Conservation (phyloP, 768 basidiomycete genomes). For the Hypholoma fasciculare region DNA sequence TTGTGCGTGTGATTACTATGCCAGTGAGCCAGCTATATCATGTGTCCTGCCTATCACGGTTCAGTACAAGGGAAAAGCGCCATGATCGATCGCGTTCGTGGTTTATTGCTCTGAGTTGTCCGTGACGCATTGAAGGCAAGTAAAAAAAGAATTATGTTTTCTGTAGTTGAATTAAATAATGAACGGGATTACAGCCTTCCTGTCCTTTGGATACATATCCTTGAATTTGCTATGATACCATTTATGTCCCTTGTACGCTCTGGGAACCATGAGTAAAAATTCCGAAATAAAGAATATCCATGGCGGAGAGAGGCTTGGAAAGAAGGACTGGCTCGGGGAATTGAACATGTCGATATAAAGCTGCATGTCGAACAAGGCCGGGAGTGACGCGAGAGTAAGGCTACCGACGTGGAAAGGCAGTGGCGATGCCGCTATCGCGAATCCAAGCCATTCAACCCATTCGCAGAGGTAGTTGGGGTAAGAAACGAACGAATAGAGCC, state of each 20-base stretch:
- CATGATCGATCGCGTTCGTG: too few relatives aligned
- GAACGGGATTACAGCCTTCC: constrained; percentile 81
- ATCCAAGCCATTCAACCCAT: constrained; percentile 94
- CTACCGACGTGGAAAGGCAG: constrained; percentile 31
- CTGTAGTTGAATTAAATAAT: constrained; percentile 43
- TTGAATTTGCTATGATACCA: constrained; percentile 86
- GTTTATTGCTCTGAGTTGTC: too few relatives aligned
- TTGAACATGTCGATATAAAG: constrained; percentile 17
- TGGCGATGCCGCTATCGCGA: constrained; percentile 73
- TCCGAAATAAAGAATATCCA: constrained; percentile 81
- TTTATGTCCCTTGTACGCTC: constrained; percentile 76
- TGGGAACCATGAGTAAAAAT: constrained; percentile 74
- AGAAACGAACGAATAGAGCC: constrained; percentile 75
- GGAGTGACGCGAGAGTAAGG: constrained; percentile 18
- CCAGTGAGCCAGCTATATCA: too few relatives aligned
- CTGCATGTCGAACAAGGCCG: constrained; percentile 19
- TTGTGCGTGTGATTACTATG: too few relatives aligned
- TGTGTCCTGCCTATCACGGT: too few relatives aligned
- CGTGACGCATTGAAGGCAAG: too few relatives aligned
- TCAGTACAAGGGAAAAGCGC: too few relatives aligned
- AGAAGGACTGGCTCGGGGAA: constrained; percentile 32
- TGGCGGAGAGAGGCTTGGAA: constrained; percentile 60
- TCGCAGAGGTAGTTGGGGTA: constrained; percentile 96
- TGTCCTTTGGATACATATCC: constrained; percentile 71
- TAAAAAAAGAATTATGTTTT: too few relatives aligned